Conservation (phyloP, 176 grass and related monocot genomes). For the Musa acuminata region DNA sequence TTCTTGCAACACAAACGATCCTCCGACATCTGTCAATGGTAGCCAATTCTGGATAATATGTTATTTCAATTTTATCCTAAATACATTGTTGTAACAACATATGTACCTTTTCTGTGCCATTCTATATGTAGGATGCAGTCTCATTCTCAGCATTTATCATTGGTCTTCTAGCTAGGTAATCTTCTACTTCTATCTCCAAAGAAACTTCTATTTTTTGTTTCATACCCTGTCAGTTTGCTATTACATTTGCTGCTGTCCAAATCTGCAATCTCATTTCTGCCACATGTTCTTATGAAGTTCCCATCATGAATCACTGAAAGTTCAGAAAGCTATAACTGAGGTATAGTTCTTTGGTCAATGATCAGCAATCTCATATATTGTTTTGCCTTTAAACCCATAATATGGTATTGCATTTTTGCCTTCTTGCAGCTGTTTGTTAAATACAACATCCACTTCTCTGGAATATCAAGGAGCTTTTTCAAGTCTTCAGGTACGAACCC, state of each 20-base stretch:
- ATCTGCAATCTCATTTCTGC: slow-evolving; percentile 9
- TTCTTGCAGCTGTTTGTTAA: slow-evolving; percentile 75
- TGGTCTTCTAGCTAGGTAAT: slow-evolving; percentile 82
- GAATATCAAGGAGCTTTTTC: slow-evolving; percentile 83
- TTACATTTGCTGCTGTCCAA: not conserved
- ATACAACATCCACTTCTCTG: slow-evolving; percentile 91
- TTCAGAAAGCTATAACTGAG: slow-evolving; percentile 89
- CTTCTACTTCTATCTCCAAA: slow-evolving; percentile 4
- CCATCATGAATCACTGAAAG: slow-evolving; percentile 87
- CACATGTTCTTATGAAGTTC: slow-evolving; percentile 44
- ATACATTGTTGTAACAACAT: slow-evolving; percentile 14
- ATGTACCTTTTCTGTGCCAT: slow-evolving; percentile 5
- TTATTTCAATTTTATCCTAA: slow-evolving; percentile 3
- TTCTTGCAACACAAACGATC: slow-evolving; percentile 62
- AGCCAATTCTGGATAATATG: slow-evolving; percentile 16
- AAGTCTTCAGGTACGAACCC: slow-evolving; percentile 40
- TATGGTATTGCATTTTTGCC: slow-evolving; percentile 6
- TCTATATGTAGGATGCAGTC: slow-evolving; percentile 46
- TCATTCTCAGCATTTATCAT: slow-evolving; percentile 78
- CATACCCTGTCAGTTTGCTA: not conserved
- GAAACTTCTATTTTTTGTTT: not conserved
- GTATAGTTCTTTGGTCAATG: slow-evolving; percentile 30
- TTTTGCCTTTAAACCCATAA: slow-evolving; percentile 14
- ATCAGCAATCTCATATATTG: slow-evolving; percentile 1
- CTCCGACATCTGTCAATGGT: slow-evolving; percentile 70